Base-by-base conservation (phyloP, 495 filamentous ascomycete genomes). In the Penicillium turbatum region DNA sequence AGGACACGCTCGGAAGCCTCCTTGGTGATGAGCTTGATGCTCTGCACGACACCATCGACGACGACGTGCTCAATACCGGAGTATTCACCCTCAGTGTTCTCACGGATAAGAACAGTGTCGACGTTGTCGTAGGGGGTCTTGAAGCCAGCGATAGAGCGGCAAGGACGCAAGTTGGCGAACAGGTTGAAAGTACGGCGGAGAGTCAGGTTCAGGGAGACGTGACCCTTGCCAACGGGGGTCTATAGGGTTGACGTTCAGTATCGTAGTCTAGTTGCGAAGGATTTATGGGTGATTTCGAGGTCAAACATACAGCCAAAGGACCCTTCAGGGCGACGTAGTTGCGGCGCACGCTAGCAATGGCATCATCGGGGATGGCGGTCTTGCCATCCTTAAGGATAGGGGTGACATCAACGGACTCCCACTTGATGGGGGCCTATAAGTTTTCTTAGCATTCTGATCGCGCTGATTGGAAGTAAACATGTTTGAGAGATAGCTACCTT, bases 51-150 rank as follows among this genome's bases (percentile, higher is more conserved):
- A 63, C 93, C 93, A 60, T 97, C 92, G 21, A 98, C 88, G 46
- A 97, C 95, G 47, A 97, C 87, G 76, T 98, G 93, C 82, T 98
- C 93, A 66, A 98, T 97, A 41, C 93, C 95, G 17, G 90, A 96
- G 82, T 98, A 98, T 81, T 98, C 93, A 74, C 93, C 93, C 81
- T 98, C 93, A 59, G 95, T 98, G 83, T 98, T 98, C 80, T 98
- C 93, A 74, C 93, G 89, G 79, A 98, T 97, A 65, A 98, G 78
- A 63, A 97, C 89, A 34, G 91, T 97, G 75, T 98, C 90, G 69
- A 98, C 93, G 62, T 88, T 85, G 72, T 98, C 93, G 79, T 98
- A 98, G 50, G 93, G 90, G 35, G 93, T 98, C 84, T 97, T 96
- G 86, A 86, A 98, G 58, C 93, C 93, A 52, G 86, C 87, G 57